Base-by-base conservation (phyloP, 2,329 filamentous ascomycete species). In the Colletotrichum sp. region DNA sequence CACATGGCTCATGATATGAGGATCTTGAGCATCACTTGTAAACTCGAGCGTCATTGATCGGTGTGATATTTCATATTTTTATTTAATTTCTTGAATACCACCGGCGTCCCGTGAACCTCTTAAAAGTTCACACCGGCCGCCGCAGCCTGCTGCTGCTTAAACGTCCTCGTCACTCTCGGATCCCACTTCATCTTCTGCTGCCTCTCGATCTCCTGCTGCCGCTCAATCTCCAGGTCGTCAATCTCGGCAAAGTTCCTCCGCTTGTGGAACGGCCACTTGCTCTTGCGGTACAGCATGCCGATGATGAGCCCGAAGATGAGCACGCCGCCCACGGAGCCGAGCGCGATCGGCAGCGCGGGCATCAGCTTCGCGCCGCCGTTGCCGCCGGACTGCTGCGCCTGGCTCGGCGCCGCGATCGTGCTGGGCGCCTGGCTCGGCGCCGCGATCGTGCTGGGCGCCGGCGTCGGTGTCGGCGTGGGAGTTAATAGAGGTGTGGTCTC, bases 261-360 rank as follows among this genome's bases (percentile, higher is more conserved):
- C 12, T 36, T 56, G 48, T 38, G 28, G 32, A 78, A 78, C 5
- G 75, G 76, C 64, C 77, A 75, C 55, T 28, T 21, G 43, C 66
- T 32, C 62, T 77, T 78, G 21, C 72, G 52, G 66, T 78, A 77
- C 10, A 77, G 69, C 55, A 70, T 48, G 26, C 77, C 77, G 26
- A 71, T 21, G 10, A 76, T 18, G 21, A 75, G 65, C 10, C 75
- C 77, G 16, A 78, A 56, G 38, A 77, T 66, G n/a, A 77, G 26
- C 5, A 78, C 71, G 43, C 77, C 77, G 15, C 75, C 77, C 4
- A 70, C 75, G 21, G 76, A 68, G 21, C 77, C 77, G 3, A 78
- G 66, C 8, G 77, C 55, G 62, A 78, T 78, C 4, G 77, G 75
- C 66, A 78, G 75, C 36, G 77, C 77, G 16, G 77, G 77, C 77